Evolutionary conservation across 2,329 filamentous ascomycete species (phyloP).

Genomic region (Neofusicoccum kwambonambiense): DNA sequence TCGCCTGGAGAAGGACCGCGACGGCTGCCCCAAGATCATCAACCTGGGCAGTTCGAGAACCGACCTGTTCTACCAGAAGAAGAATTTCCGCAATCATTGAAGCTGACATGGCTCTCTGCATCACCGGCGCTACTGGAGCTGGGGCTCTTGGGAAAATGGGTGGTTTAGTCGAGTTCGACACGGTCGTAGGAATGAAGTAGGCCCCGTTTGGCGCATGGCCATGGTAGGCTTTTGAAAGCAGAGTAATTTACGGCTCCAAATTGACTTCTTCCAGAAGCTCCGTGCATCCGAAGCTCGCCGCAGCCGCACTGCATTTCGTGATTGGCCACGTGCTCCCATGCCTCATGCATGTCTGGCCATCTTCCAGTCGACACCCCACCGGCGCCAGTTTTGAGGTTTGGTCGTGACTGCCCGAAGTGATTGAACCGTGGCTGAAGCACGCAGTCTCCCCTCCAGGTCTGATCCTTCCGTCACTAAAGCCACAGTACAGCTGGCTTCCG

Average conservation of each 20-base stretch:
- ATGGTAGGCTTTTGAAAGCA: constrained; percentile 1
- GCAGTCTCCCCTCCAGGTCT: no score
- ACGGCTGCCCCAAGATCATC: constrained; percentile 99
- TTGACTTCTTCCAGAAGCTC: neutral
- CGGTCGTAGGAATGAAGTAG: neutral
- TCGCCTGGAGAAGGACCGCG: constrained; percentile 90
- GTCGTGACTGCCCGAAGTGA: no score
- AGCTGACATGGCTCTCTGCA: neutral
- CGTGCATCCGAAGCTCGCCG: neutral
- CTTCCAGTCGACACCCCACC: no score
- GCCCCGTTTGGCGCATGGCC: neutral
- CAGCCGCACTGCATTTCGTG: neutral
- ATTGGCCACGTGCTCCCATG: no score
- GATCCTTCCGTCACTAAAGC: no score
- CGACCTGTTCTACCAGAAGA: constrained; percentile 80
- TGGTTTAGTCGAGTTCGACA: neutral
- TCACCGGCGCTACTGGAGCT: neutral
- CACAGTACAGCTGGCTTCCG: no score
- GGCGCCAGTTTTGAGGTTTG: no score
- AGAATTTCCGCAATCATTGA: constrained; percentile 63
- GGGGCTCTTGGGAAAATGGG: neutral
- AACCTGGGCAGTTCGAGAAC: constrained; percentile 94
- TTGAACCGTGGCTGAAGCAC: no score
- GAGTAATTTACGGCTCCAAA: neutral
- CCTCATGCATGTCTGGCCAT: no score